phyloP scores from a whole-genome alignment of 2,329 filamentous ascomycete genomes.

The Cladophialophora exuberans region DNA sequence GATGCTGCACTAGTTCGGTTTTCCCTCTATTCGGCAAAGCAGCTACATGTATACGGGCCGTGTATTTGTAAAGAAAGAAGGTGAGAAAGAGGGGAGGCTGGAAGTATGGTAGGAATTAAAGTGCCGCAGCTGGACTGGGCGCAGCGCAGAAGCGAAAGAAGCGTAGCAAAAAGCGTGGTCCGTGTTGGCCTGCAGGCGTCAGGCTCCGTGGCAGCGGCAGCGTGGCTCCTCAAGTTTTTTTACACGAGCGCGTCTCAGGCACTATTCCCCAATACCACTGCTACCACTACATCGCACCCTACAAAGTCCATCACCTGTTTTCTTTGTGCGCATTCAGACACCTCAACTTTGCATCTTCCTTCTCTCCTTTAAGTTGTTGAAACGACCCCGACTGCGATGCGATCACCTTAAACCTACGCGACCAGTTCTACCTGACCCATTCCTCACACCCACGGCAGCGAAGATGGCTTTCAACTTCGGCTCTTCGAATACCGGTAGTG shows the following conservation, averaged over 20 bases:
- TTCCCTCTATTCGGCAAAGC: not conserved
- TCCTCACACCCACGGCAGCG: slow-evolving; percentile 33
- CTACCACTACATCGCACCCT: no score
- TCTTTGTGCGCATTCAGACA: not conserved
- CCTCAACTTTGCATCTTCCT: no score
- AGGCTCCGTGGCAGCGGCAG: no score
- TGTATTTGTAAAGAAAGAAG: no score
- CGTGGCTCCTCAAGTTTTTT: no score
- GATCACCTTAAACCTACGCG: slow-evolving; percentile 9
- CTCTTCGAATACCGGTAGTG: slow-evolving; percentile 19
- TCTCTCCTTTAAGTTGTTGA: no score
- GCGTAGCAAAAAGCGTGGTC: no score
- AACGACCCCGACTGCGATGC: slow-evolving; percentile 20
- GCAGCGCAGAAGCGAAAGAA: no score
- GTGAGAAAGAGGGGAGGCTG: not conserved
- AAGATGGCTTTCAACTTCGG: slow-evolving; percentile 26
- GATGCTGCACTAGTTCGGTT: slow-evolving; percentile 14
- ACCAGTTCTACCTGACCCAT: not conserved
- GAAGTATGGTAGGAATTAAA: not conserved
- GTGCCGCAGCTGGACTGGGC: not conserved
- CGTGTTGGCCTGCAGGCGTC: no score
- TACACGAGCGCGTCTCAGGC: no score
- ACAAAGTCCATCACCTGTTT: not conserved
- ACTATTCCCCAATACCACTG: no score
- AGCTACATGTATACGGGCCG: not conserved